Conservation (phyloP, 2,329 filamentous ascomycete genomes). For the Pseudofabraea citricarpa region DNA sequence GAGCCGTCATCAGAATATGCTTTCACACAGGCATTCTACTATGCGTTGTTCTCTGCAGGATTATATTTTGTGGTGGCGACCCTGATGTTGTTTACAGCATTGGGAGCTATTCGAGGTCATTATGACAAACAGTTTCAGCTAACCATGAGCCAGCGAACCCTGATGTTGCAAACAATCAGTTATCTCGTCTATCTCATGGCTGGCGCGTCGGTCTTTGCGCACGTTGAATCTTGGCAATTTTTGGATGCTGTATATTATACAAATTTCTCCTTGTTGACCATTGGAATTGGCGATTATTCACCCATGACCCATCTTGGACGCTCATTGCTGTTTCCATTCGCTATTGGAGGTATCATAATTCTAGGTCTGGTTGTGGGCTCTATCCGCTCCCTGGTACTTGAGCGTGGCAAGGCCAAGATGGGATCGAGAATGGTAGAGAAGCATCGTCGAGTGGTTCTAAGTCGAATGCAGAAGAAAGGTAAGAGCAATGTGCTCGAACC, state of each 20-base stretch:
- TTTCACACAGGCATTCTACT: slow-evolving; percentile 81
- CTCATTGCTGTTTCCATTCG: slow-evolving; percentile 76
- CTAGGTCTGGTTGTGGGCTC: slow-evolving; percentile 79
- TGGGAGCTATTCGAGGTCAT: slow-evolving; percentile 63
- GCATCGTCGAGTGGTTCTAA: slow-evolving; percentile 45
- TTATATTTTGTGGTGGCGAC: slow-evolving; percentile 77
- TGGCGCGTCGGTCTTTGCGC: slow-evolving; percentile 70
- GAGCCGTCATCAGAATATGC: slow-evolving; percentile 49
- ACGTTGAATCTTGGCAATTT: slow-evolving; percentile 69
- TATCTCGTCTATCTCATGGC: slow-evolving; percentile 78
- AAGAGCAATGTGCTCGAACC: slow-evolving; percentile 46
- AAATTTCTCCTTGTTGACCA: slow-evolving; percentile 64
- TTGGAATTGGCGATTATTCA: slow-evolving; percentile 56
- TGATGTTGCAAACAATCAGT: slow-evolving; percentile 86
- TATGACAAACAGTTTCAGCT: slow-evolving; percentile 77
- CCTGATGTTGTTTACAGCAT: slow-evolving; percentile 73
- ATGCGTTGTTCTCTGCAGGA: slow-evolving; percentile 70
- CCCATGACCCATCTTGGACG: slow-evolving; percentile 50
- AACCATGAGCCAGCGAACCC: slow-evolving; percentile 74
- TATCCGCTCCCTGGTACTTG: slow-evolving; percentile 62
- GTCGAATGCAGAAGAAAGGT: slow-evolving; percentile 39
- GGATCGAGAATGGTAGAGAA: slow-evolving; percentile 56
- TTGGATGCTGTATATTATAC: slow-evolving; percentile 78
- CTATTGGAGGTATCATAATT: slow-evolving; percentile 77
- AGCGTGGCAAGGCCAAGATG: slow-evolving; percentile 49